phyloP scores from a whole-genome alignment of 495 filamentous ascomycete species.

The Aspergillus ellipticus region DNA sequence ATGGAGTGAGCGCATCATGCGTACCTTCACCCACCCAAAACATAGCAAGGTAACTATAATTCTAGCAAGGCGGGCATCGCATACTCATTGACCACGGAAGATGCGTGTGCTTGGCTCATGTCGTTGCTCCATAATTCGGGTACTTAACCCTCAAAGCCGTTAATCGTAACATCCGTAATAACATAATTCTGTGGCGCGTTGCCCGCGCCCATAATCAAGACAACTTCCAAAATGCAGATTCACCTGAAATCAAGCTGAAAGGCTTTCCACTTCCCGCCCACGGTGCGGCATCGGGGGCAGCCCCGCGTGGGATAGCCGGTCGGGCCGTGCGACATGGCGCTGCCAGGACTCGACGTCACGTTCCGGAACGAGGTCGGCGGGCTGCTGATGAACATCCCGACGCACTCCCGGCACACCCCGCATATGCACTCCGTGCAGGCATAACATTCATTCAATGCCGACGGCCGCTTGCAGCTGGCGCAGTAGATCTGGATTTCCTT shows the following conservation, averaged over 20 bases:
- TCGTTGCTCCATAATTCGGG: conserved; percentile 19
- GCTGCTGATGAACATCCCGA: conserved; percentile 66
- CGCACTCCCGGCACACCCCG: conserved; percentile 81
- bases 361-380: conserved; percentile 38
- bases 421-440: conserved; percentile 95
- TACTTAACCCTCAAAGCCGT: conserved; percentile 25
- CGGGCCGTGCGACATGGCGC: conserved; percentile 32
- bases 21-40: too few relatives aligned
- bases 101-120: conserved; percentile 8
- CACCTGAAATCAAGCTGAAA: conserved; percentile 53
- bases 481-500: conserved; percentile 81
- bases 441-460: conserved; percentile 72
- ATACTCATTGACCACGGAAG: conserved; percentile 8
- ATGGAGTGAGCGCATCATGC: background rate
- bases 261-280: conserved; percentile 51
- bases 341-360: conserved; percentile 40
- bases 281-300: conserved; percentile 49
- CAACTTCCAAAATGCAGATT: conserved; percentile 13
- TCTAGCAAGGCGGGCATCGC: background rate
- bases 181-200: conserved; percentile 11
- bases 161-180: conserved; percentile 41
- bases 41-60: too few relatives aligned
- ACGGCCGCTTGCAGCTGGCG: conserved; percentile 71
- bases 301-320: conserved; percentile 43
- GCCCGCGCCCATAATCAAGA: background rate